Conservation (phyloP, 106 monocot genomes). For the Agapanthus africanus region DNA sequence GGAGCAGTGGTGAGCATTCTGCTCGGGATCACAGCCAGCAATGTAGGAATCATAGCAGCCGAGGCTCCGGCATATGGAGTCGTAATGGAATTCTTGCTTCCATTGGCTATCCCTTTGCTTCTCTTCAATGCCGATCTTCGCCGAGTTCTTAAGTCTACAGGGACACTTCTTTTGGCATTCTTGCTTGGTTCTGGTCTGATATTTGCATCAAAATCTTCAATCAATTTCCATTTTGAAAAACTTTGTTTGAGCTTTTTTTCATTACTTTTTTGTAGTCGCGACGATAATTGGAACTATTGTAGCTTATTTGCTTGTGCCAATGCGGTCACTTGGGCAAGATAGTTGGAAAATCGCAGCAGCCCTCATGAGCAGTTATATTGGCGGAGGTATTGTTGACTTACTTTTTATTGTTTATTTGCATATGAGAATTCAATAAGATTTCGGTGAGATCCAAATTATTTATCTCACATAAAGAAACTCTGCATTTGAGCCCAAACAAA, state of each 20-base stretch:
- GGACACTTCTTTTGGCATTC: slow-evolving; percentile 44
- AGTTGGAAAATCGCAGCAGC: slow-evolving; percentile 67
- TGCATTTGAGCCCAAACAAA: no score
- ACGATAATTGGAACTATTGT: slow-evolving; percentile 46
- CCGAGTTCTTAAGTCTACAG: slow-evolving; percentile 30
- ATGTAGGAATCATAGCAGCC: slow-evolving; percentile 24
- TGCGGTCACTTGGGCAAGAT: slow-evolving; percentile 57
- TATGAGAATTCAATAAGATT: no score
- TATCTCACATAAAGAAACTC: no score
- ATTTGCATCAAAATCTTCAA: not conserved
- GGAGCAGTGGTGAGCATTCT: slow-evolving; percentile 52
- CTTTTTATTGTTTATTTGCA: no score
- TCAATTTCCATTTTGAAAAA: no score
- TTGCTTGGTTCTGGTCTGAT: slow-evolving; percentile 43
- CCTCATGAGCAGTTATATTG: slow-evolving; percentile 55
- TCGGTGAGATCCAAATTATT: no score
- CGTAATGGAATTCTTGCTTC: slow-evolving; percentile 46
- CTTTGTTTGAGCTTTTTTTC: no score
- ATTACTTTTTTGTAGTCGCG: slow-evolving; percentile 38
- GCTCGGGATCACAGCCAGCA: slow-evolving; percentile 38
- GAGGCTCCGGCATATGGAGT: slow-evolving; percentile 38
- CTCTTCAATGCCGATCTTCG: slow-evolving; percentile 50
- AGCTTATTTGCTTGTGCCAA: slow-evolving; percentile 50
- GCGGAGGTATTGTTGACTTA: slow-evolving; percentile 32
- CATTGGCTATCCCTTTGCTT: slow-evolving; percentile 38